Evolutionary conservation across 208 protist genomes (phyloP).

Genomic region (Naegleria fowleri): DNA sequence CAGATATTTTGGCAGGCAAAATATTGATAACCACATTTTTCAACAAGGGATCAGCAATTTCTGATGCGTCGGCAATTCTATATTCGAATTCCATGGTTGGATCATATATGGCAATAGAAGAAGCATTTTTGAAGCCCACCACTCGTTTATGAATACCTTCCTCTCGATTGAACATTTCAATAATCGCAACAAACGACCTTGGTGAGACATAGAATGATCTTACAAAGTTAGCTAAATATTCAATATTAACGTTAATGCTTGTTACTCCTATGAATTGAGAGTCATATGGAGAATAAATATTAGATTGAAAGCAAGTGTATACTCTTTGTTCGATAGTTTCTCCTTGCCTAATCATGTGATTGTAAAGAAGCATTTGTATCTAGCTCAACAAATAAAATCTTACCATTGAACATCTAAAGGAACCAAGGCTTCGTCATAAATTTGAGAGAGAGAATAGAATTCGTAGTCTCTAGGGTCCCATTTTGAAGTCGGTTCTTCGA

Average conservation of each 20-base stretch:
- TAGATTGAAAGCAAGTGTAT: not conserved
- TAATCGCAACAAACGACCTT: not conserved
- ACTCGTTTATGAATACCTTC: not conserved
- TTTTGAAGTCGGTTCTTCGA: not conserved
- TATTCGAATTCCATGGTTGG: not conserved
- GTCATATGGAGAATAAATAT: not conserved
- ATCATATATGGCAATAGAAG: not conserved
- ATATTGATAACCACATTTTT: not conserved
- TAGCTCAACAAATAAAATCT: too few relatives aligned
- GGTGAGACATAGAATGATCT: not conserved
- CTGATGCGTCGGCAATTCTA: not conserved
- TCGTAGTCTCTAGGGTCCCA: not conserved
- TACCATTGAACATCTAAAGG: constrained; percentile 3
- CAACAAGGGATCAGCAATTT: not conserved
- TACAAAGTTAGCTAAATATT: not conserved
- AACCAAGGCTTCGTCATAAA: not conserved
- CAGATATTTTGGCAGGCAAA: not conserved
- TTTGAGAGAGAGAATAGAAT: not conserved
- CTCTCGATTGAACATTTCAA: not conserved
- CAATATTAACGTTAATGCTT: not conserved
- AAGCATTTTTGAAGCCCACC: not conserved
- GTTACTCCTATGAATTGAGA: not conserved
- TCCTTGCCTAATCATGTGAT: too few relatives aligned
- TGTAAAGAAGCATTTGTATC: too few relatives aligned
- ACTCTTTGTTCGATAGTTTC: not conserved